Evolutionary conservation across 768 basidiomycete species (phyloP).

Genomic region (Suillus bovinus): DNA sequence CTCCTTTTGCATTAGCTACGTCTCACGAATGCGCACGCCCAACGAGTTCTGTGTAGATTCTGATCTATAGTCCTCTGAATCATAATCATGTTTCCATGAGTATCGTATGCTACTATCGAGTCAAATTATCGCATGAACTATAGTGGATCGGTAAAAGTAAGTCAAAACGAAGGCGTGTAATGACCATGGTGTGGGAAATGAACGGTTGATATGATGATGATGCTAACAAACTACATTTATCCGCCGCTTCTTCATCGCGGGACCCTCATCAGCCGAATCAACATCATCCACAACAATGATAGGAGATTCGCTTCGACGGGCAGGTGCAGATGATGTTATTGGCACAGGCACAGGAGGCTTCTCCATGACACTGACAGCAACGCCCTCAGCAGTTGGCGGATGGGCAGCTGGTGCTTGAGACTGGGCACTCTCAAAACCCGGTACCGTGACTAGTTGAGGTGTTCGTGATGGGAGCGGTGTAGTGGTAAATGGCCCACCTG

Average conservation of each 20-base stretch:
- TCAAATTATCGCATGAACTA: constrained; percentile 10
- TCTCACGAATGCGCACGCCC: background rate
- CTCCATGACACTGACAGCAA: constrained; percentile 18
- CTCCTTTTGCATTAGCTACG: background rate
- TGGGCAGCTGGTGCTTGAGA: background rate
- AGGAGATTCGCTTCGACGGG: constrained; percentile 43
- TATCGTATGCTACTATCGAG: constrained; percentile 3
- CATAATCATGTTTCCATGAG: constrained; percentile 7
- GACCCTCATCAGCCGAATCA: constrained; percentile 53
- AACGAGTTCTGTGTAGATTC: background rate
- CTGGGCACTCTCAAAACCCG: constrained; percentile 7
- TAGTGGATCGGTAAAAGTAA: constrained; percentile 4
- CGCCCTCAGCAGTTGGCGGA: constrained; percentile 20
- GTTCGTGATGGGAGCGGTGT: constrained; percentile 36
- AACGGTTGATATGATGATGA: background rate
- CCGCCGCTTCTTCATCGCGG: constrained; percentile 55
- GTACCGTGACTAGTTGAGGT: constrained; percentile 12
- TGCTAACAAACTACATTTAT: constrained; percentile 20
- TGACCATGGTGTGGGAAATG: no score
- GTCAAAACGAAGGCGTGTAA: background rate
- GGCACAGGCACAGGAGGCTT: constrained; percentile 35
- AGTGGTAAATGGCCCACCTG: constrained; percentile 45
- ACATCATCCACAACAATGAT: constrained; percentile 58
- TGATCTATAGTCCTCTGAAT: constrained; percentile 5
- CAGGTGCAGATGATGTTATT: constrained; percentile 20